Evolutionary conservation across 1,139 yeast genomes (phyloP), one percentile per base, ranked within the genome.

Genomic region (Yamadazyma spencermartinsiae): DNA sequence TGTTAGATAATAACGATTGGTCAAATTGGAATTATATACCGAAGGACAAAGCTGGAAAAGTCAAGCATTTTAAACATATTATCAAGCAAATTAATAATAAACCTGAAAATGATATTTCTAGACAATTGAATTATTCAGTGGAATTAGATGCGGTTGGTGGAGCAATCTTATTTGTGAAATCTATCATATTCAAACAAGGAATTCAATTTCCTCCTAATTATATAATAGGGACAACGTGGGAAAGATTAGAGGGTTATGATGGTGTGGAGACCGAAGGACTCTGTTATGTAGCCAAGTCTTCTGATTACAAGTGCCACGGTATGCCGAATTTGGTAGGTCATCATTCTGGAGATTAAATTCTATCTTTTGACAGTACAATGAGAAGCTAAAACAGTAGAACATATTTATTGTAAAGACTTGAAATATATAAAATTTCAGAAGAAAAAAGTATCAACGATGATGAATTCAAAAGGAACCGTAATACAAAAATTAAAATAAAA

Each of bases 261-360:
- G 80, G 80, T 16, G 68, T 75, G 31, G 80, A 74, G 46, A 72
- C 77, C 2, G 79, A 74, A 51, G 79, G 80, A 0, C 36, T 75
- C 11, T 75, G 80, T 45, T 75, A 73, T 45, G 50, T 61, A 24
- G 79, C 79, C 1, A 66, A 62, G 38, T 50, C 63, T 0, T 51
- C 72, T 25, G 78, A 76, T 1, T 74, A 70, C 49, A 49, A 50
- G 29, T 75, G 80, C 46, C 70, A 61, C 58, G 74, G 66, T 4
- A 61, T 65, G 64, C 74, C 74, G 9, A 68, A 68, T 41, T 44
- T 63, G 37, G 53, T 67, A 3, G 74, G 67, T 4, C 46, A 44
- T 29, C 65, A 60, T 43, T 44, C 56, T 4, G 11, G 16, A 13
- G 41, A 36, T 12, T 38, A 28, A 23, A 11, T 23, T 27, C 4